These are phyloP conservation scores for Ophiostoma perfectum DNA, from an alignment of 2,329 filamentous ascomycete genomes.

Conservation along the genomic window DNA sequence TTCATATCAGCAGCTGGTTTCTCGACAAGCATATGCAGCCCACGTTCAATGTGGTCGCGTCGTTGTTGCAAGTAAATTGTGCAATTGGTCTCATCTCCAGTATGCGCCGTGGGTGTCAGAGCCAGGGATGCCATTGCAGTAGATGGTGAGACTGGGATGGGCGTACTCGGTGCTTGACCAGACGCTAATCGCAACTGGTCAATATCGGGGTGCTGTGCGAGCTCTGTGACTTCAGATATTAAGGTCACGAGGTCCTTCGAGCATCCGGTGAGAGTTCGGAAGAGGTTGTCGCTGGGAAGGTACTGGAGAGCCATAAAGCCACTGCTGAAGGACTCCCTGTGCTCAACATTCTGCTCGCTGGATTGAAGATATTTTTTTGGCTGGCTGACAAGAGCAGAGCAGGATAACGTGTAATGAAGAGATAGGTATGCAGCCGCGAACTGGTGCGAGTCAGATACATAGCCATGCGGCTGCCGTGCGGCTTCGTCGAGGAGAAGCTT, in stretches of 20 bases:
- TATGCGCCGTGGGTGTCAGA: not conserved
- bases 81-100: not conserved
- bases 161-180: not conserved
- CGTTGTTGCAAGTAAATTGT: not conserved
- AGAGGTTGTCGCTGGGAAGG: not conserved
- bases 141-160: not conserved
- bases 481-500: not conserved
- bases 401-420: not conserved
- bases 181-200: not conserved
- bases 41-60: not conserved
- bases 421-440: constrained; percentile 27
- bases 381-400: not conserved
- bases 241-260: not conserved
- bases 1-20: not conserved
- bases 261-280: not conserved
- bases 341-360: not conserved
- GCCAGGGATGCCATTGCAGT: not conserved
- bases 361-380: not conserved
- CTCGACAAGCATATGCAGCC: not conserved
- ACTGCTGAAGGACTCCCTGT: not conserved
- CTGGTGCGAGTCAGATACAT: constrained; percentile 18
- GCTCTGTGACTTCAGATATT: not conserved
- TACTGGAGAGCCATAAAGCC: constrained; percentile 22
- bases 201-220: not conserved
- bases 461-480: not conserved